Evolutionary conservation across 306 rosid species (phyloP), one percentile per base, ranked within the genome.

Genomic region (Calophaca sinica): DNA sequence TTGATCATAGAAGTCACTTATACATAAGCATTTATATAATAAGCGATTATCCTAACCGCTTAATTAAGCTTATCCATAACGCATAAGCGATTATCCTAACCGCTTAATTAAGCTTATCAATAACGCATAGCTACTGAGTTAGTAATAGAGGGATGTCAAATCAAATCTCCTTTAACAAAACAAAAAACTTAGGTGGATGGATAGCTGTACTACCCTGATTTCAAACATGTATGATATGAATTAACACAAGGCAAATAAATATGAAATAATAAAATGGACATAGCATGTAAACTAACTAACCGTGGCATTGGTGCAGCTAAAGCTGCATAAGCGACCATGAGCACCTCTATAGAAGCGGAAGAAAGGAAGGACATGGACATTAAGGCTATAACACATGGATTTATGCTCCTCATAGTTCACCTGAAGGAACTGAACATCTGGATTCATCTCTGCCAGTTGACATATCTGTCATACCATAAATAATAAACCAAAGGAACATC

Each of bases 281-380:
- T 4, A 13, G 58, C 9, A 79, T 7, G 71, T 44, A 82, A 6
- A 79, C 89, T 68, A 6, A 84, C 92, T 72, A 63, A 94, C 98
- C 93, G 97, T 91, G 64, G 94, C 96, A 71, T 88, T 94, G 50
- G 98, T 94, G 75, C 98, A 94, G 88, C 98, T 93, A 78, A 90
- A 93, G 87, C 96, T 88, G 74, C 96, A 91, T 33, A 94, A 73
- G 39, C 96, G 96, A 67, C 97, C 98, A 29, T 89, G 91, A 48
- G 98, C 84, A 2, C 98, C 98, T 84, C 97, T 79, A 79, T 91
- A 94, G 77, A 91, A 91, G 20, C 97, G 89, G 70, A 94, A 94
- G 76, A 94, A 94, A 12, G 98, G 98, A 36, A 94, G 89, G 8
- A 94, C 98, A 68, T 88, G 97, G 8, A 94, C 98, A 62, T 80